Evolutionary conservation across 2,329 filamentous ascomycete genomes (phyloP).

Genomic region (Trichothecium roseum): DNA sequence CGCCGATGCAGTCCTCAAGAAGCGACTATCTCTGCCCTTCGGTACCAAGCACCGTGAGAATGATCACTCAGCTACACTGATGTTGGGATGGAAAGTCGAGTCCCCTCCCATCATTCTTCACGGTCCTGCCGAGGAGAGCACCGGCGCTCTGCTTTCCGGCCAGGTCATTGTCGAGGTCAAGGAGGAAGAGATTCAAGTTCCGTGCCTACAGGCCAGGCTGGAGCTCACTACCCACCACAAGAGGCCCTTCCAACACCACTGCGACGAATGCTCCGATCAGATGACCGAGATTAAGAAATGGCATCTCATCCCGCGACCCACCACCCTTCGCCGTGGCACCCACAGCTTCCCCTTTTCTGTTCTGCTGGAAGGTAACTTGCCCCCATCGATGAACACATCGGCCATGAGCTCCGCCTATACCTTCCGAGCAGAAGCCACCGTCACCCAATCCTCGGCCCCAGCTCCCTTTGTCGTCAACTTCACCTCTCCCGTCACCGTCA

Average conservation of each 20-base stretch:
- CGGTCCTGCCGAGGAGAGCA: constrained; percentile 62
- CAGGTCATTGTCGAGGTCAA: constrained; percentile 66
- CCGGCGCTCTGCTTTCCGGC: constrained; percentile 76
- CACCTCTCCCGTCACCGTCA: constrained; percentile 59
- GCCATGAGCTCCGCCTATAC: constrained; percentile 69
- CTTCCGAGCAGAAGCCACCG: constrained; percentile 57
- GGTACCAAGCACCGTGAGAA: constrained; percentile 31
- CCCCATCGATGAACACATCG: constrained; percentile 66
- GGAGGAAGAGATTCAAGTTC: constrained; percentile 55
- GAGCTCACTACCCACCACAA: constrained; percentile 64
- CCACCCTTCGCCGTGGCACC: constrained; percentile 38
- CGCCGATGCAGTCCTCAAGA: constrained; percentile 23
- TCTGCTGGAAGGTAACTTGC: constrained; percentile 75
- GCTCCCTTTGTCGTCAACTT: constrained; percentile 40
- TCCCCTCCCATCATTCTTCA: constrained; percentile 82
- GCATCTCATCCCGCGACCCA: constrained; percentile 57
- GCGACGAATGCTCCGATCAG: constrained; percentile 63
- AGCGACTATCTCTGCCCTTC: constrained; percentile 29
- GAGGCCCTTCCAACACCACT: constrained; percentile 71
- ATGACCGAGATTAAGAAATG: constrained; percentile 67
- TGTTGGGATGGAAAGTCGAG: constrained; percentile 57
- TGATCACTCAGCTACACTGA: constrained; percentile 23
- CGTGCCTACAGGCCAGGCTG: constrained; percentile 63
- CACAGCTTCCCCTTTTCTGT: constrained; percentile 87
- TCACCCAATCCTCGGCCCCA: constrained; percentile 28